These are phyloP conservation scores for Sechiopsis laciniata DNA, from an alignment of 306 rosid genomes.

Conservation along the genomic window DNA sequence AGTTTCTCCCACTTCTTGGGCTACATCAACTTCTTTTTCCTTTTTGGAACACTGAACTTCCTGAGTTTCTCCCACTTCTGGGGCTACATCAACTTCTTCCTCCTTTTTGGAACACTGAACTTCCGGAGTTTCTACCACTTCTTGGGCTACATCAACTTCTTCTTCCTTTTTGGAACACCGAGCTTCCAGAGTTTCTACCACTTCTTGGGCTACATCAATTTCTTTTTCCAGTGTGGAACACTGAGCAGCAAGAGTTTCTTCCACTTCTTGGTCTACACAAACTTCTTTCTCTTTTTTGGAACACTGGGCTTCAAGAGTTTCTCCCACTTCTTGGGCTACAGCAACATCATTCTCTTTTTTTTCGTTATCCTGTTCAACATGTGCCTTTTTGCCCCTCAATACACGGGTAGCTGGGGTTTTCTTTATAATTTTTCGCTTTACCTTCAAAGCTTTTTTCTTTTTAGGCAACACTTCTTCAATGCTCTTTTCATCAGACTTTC, in stretches of 20 bases:
- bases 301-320: background rate
- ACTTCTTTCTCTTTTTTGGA: slow-evolving; percentile 8
- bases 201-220: too few relatives aligned
- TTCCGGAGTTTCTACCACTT: background rate
- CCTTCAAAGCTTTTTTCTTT: slow-evolving; percentile 40
- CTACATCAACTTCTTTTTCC: background rate
- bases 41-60: background rate
- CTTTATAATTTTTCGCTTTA: slow-evolving; percentile 44
- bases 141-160: background rate
- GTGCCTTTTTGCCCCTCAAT: slow-evolving; percentile 18
- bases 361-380: background rate
- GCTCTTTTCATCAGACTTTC: slow-evolving; percentile 26
- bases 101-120: background rate
- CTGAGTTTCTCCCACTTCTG: background rate
- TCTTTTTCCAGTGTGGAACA: too few relatives aligned
- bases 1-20: background rate
- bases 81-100: background rate
- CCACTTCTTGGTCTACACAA: slow-evolving; percentile 1
- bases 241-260: background rate
- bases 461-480: slow-evolving; percentile 32
- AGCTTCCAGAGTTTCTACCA: background rate
- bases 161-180: background rate
- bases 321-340: slow-evolving; percentile 6
- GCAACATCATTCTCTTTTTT: slow-evolving; percentile 10
- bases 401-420: slow-evolving; percentile 33